Evolutionary conservation across 768 basidiomycete species (phyloP).

Genomic region (Pleurotus salmoneostramineus): DNA sequence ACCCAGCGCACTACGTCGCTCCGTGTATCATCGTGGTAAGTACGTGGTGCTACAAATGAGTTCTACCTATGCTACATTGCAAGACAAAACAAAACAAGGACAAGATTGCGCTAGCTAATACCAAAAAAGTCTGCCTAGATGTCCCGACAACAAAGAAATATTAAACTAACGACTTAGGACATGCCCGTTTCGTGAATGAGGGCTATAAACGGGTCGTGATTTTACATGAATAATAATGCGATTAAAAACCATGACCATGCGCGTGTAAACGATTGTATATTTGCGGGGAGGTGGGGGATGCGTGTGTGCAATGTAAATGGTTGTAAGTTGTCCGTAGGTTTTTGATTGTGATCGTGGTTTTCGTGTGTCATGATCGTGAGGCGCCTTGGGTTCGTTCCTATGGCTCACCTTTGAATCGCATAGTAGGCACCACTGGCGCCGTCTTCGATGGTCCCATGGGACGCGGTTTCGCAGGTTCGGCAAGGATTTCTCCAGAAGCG

Average conservation of each 20-base stretch:
- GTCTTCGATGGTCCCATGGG: conserved; percentile 9
- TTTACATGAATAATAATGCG: conserved; percentile 12
- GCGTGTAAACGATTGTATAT: not conserved
- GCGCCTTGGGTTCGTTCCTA: not conserved
- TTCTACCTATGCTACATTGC: conserved; percentile 30
- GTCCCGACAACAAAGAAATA: conserved; percentile 17
- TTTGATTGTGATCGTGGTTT: not conserved
- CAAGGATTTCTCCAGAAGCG: conserved; percentile 1
- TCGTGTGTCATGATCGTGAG: conserved; percentile 10
- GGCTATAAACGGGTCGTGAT: conserved; percentile 32
- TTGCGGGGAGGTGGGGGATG: no score
- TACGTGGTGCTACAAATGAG: conserved; percentile 23
- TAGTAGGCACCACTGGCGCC: not conserved
- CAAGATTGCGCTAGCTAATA: conserved; percentile 12
- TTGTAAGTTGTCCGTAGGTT: not conserved
- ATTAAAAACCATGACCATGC: conserved; percentile 8
- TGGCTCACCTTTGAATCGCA: not conserved
- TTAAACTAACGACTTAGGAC: conserved; percentile 22
- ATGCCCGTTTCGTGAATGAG: conserved; percentile 53
- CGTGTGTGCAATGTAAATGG: not conserved
- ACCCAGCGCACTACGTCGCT: conserved; percentile 19
- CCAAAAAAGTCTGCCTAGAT: conserved; percentile 13
- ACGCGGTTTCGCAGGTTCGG: not conserved
- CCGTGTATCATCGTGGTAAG: conserved; percentile 33
- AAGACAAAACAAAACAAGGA: conserved; percentile 14